Base-by-base conservation (phyloP, 495 filamentous ascomycete species). In the Annulohypoxylon nitens region DNA sequence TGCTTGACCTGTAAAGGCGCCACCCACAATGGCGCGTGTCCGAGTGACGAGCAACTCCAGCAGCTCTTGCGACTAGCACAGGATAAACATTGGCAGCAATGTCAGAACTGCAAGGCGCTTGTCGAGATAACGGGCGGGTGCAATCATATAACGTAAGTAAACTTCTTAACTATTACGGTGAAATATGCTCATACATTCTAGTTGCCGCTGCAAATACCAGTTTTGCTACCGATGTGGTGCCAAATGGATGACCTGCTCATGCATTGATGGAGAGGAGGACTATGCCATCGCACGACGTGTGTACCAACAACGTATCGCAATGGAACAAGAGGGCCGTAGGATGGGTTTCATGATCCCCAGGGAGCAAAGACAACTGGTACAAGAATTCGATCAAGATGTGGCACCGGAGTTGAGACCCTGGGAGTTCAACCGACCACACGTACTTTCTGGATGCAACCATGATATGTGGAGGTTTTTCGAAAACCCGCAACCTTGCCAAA, bases 71-170 rank as follows among this genome's bases (percentile, higher is more conserved):
- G 90, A 67, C 83, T 89, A 37, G 91, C 91, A 41, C 88, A 88
- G 62, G 79, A 90, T 55, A 86, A 91, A 64, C 88, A 89, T 25
- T 93, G 91, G 88, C 90, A 93, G 73, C 85, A 88, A 30, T 96
- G 93, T 75, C 89, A 88, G 76, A 89, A 86, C 65, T 95, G 93
- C 81, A 88, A 83, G 54, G 82, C 88, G 5, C 86, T 91, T 79
- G 88, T 95, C 11, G 93, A 95, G 75, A 81, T 92, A 41, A 88
- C 90, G 70, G 87, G 90, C 62, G 93, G 93, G 54, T 93, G 92
- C 78, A 93, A 93, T 76, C 93, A 95, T 73, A 94, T 94, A 86
- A 93, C 89, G 61, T 95, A 86, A 73, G 75, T 61, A 43, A 26
- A 0, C 10, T 14, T 4, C 8, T 9, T 53, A 50, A 11, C 8